These are phyloP conservation scores for Phialophora verrucosa DNA, from an alignment of 2,329 filamentous ascomycete genomes.

Conservation along the genomic window DNA sequence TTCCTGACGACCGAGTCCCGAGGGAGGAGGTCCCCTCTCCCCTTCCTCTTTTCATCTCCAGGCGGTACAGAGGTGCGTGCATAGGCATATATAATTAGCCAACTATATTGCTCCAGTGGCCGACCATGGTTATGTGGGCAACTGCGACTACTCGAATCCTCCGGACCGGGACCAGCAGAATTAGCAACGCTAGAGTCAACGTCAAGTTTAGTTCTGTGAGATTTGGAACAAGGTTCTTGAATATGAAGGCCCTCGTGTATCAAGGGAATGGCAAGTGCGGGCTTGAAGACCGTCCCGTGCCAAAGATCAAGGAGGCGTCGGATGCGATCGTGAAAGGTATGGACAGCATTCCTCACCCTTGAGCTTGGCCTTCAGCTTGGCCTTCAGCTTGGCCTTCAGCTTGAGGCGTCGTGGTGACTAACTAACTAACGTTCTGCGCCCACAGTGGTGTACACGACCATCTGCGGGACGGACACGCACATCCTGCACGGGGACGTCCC, in stretches of 20 bases:
- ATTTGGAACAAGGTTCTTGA: neutral
- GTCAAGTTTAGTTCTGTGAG: neutral
- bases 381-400: neutral
- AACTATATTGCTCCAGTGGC: neutral
- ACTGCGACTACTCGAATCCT: neutral
- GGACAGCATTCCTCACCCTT: neutral
- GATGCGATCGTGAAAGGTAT: constrained; percentile 56
- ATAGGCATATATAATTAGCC: neutral
- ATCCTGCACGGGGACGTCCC: constrained; percentile 62
- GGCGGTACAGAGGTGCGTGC: too few species aligned
- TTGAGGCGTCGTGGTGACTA: neutral
- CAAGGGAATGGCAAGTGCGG: constrained; percentile 44
- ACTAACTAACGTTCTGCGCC: neutral
- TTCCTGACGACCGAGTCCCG: constrained; percentile 11
- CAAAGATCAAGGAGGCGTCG: constrained; percentile 49
- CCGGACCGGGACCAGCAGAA: neutral
- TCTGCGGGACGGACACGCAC: constrained; percentile 63
- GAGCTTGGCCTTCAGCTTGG: neutral
- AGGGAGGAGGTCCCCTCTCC: neutral
- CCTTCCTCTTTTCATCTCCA: neutral
- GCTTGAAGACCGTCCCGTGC: constrained; percentile 52
- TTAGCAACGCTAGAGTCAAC: neutral
- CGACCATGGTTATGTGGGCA: neutral
- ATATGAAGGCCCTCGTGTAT: constrained; percentile 59
- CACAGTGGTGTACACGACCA: constrained; percentile 53